phyloP scores from a whole-genome alignment of 108 stramenopile species.

The Asterionellopsis glacialis region DNA sequence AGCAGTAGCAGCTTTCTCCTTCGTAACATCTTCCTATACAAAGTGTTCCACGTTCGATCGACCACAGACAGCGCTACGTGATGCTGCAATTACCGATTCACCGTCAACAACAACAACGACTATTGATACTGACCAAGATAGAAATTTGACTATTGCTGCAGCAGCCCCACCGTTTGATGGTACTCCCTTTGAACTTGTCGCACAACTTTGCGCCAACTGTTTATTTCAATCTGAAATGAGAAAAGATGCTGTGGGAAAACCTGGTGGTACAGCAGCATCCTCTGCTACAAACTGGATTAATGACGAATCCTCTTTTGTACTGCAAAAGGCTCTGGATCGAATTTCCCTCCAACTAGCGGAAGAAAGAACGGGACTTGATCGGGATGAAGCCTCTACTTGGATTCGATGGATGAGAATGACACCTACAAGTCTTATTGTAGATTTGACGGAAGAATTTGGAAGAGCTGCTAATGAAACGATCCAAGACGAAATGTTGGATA shows the following conservation, averaged over 20 bases:
- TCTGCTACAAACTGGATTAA: constrained; percentile 76
- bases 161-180: too few relatives aligned
- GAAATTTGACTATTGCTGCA: too few relatives aligned
- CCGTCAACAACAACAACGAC: too few relatives aligned
- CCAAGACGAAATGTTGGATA: constrained; percentile 27
- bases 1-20: too few relatives aligned
- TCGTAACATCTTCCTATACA: too few relatives aligned
- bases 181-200: constrained; percentile 44
- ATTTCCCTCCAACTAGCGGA: constrained; percentile 31
- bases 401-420: constrained; percentile 74
- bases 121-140: too few relatives aligned
- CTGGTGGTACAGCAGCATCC: constrained; percentile 26
- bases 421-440: constrained; percentile 57
- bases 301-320: constrained; percentile 49
- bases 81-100: too few relatives aligned
- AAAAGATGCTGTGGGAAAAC: constrained; percentile 46
- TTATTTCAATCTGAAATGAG: constrained; percentile 59
- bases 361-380: constrained; percentile 33
- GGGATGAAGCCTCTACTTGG: constrained; percentile 53
- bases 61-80: too few relatives aligned
- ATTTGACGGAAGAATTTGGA: constrained; percentile 45
- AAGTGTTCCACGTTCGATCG: too few relatives aligned
- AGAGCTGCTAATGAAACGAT: constrained; percentile 30
- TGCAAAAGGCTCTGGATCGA: constrained; percentile 46
- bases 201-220: constrained; percentile 42